phyloP scores from a whole-genome alignment of 2,329 filamentous ascomycete genomes.

The Paraconiothyrium brasiliense region DNA sequence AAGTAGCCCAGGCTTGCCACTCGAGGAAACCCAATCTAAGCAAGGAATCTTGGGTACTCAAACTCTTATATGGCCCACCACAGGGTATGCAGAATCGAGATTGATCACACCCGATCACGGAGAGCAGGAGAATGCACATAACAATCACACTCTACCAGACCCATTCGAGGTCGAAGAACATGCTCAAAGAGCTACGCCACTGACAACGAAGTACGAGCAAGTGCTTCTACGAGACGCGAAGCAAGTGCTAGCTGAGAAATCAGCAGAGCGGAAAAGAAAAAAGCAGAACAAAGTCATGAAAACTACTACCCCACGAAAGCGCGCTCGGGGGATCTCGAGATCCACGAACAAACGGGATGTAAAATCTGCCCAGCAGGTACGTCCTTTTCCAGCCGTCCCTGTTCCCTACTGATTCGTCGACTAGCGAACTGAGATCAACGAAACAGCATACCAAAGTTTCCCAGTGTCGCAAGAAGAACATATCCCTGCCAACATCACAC shows the following conservation, averaged over 20 bases:
- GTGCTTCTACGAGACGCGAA: not conserved
- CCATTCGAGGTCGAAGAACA: not conserved
- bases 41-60: not conserved
- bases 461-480: too few species aligned
- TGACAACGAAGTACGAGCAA: not conserved
- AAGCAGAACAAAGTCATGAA: not conserved
- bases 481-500: too few species aligned
- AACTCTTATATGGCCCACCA: not conserved
- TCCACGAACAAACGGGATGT: not conserved
- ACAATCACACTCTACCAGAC: not conserved
- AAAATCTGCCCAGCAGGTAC: not conserved
- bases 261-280: not conserved
- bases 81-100: not conserved
- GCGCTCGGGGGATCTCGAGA: not conserved
- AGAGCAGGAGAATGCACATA: not conserved
- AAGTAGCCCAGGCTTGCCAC: not conserved
- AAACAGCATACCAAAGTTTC: not conserved
- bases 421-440: not conserved
- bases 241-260: not conserved
- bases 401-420: not conserved
- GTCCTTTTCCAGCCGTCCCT: not conserved
- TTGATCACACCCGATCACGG: not conserved
- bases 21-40: not conserved
- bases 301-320: not conserved
- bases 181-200: not conserved